Evolutionary conservation across 805 yeast species (phyloP).

Genomic region (Maudiozyma pseudohumilis): DNA sequence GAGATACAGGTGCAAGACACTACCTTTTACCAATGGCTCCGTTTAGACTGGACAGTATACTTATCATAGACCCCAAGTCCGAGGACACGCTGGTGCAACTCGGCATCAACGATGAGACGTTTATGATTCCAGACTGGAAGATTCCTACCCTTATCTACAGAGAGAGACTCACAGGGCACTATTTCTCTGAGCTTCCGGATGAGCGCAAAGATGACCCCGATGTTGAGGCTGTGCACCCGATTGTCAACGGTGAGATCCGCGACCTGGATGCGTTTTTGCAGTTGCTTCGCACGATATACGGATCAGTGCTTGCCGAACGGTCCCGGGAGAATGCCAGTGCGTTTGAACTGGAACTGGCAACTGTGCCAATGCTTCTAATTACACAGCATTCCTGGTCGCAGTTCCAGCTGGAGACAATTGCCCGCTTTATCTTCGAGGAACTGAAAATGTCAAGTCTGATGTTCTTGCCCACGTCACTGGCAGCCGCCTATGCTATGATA

Average conservation of each 20-base stretch:
- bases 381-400: slow-evolving; percentile 65
- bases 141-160: slow-evolving; percentile 71
- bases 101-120: slow-evolving; percentile 54
- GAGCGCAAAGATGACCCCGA: slow-evolving; percentile 17
- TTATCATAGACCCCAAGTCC: slow-evolving; percentile 74
- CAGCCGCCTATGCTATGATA: slow-evolving; percentile 67
- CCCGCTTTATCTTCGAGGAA: slow-evolving; percentile 66
- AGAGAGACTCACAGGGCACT: slow-evolving; percentile 27
- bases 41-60: slow-evolving; percentile 25
- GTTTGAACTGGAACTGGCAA: slow-evolving; percentile 26
- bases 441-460: slow-evolving; percentile 66
- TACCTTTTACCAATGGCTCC: slow-evolving; percentile 18
- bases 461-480: slow-evolving; percentile 55
- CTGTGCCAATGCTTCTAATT: slow-evolving; percentile 61
- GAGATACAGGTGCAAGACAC: background rate
- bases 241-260: slow-evolving; percentile 51
- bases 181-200: slow-evolving; percentile 24
- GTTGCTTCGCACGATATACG: slow-evolving; percentile 38
- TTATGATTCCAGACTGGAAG: slow-evolving; percentile 64
- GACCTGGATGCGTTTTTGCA: slow-evolving; percentile 64
- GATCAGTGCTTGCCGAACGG: slow-evolving; percentile 32
- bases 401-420: slow-evolving; percentile 52
- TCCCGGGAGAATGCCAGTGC: slow-evolving; percentile 18
- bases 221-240: slow-evolving; percentile 45
- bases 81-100: slow-evolving; percentile 62